Base-by-base conservation (phyloP, 164 flowering plant species). In the Saururus chinensis region DNA sequence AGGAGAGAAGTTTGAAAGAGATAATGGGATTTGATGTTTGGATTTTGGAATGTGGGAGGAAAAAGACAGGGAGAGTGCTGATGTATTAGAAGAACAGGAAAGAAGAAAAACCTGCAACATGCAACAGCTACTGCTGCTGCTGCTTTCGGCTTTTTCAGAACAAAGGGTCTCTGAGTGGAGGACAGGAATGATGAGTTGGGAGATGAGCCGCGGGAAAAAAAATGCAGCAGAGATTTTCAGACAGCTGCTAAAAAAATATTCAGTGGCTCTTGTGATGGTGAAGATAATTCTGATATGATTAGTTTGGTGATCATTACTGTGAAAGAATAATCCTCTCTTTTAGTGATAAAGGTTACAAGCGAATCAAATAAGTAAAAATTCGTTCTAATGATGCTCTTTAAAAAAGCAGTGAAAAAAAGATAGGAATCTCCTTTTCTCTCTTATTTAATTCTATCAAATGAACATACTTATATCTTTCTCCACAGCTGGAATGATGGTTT, bases 211-310 rank as follows among this genome's bases (percentile, higher is more conserved):
- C 12, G 9, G 12, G 37, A 30, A 17, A 30, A 4, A 5, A 24
- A 55, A 20, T 22, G 57, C 57, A 55, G 24, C 35, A 24, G 35
- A 19, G 35, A 24, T 23, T 55, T 55, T 55, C 30, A 55, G 20
- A 55, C 24, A 55, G 22, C 19, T 14, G 35, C 25, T 10, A 1
- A 54, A 20, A 1, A 1, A 21, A 54, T n/a, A n/a, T 22, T 22
- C 14, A 21, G 12, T n/a, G 57, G 57, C 55, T 53, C 22, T 13
- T 12, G 57, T 1, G 57, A 24, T 4, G 57, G 35, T 8, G 1
- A 17, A 26, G 57, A 55, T 55, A 55, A 23, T 55, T 55, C 30
- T 55, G 24, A 55, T 24, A 55, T 55, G 57, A 55, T 55, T 55
- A 55, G 35, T 12, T 55, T 12, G 56, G 17, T 14, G 49, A 10